Base-by-base conservation (phyloP, 305 asterid genomes). In the Salvia sclarea region DNA sequence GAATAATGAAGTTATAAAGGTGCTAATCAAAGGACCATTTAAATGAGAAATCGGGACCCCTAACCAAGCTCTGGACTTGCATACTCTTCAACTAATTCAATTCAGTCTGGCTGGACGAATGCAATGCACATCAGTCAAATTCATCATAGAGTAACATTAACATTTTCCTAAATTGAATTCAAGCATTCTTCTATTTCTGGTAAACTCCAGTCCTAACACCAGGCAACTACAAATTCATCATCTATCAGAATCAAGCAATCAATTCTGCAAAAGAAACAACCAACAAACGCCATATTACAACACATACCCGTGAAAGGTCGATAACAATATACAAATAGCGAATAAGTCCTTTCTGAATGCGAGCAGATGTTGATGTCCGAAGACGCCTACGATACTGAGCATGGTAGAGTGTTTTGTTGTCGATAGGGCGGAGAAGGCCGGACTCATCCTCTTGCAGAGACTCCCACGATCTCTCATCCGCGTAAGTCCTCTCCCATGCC, bases 381-480 rank as follows among this genome's bases (percentile, higher is more conserved):
- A 94, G 95, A 9, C 98, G 98, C 20, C 86, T 48, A 6, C 96
- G 86, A 72, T 94, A 94, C 67, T 94, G 96, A 75, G 99, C 96
- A 80, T 94, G 99, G 72, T 83, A 80, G 52, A 89, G 88, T 12
- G 92, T 75, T 81, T 85, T 87, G 85, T 87, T 91, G 83, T 89
- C 98, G 57, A 94, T 82, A 38, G 97, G 96, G 22, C 98, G 93
- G 62, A 94, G 96, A 63, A 80, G 86, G 6, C 99, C 98, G 18
- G 96, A 89, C 70, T 94, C 99, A 43, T 94, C 98, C 83, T 94
- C 99, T 74, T 94, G 99, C 43, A 94, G 79, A 74, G 98, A 87
- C 76, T 94, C 99, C 98, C 99, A 94, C 2, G 98, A 94, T 61
- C 99, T 78, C 72, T 94, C 99, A 68, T 94, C 99, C 1, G 95